Conservation (phyloP, 805 yeast genomes). For the Metschnikowia lachancei region DNA sequence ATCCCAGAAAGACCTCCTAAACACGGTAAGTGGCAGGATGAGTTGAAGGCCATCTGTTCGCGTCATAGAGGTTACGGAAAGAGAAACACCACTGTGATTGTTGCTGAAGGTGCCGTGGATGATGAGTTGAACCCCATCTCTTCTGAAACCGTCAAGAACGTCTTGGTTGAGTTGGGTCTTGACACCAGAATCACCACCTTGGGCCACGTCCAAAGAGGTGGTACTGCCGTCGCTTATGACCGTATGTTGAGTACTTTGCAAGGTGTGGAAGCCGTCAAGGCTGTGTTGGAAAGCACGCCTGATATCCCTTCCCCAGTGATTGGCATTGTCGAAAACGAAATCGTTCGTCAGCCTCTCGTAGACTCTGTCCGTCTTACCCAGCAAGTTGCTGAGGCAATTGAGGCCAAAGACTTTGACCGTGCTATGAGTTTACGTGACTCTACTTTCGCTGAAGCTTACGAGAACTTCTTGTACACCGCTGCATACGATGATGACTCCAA, state of each 20-base stretch:
- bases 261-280: slow-evolving; percentile 96
- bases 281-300: slow-evolving; percentile 84
- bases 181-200: slow-evolving; percentile 94
- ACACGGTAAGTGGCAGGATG: slow-evolving; percentile 72
- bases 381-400: slow-evolving; percentile 87
- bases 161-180: slow-evolving; percentile 76
- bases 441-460: slow-evolving; percentile 65
- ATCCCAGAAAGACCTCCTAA: slow-evolving; percentile 92
- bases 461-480: slow-evolving; percentile 52
- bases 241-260: slow-evolving; percentile 89
- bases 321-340: slow-evolving; percentile 82
- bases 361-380: slow-evolving; percentile 88
- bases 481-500: slow-evolving; percentile 57
- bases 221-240: slow-evolving; percentile 95
- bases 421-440: slow-evolving; percentile 88
- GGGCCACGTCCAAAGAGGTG: slow-evolving; percentile 99
- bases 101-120: slow-evolving; percentile 97
- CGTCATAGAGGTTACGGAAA: slow-evolving; percentile 86
- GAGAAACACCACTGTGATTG: slow-evolving; percentile 92
- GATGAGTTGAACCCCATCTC: slow-evolving; percentile 76
- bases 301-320: slow-evolving; percentile 93
- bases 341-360: slow-evolving; percentile 78
- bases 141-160: slow-evolving; percentile 76
- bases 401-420: slow-evolving; percentile 69
- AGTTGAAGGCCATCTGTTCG: slow-evolving; percentile 68